phyloP scores from a whole-genome alignment of 306 rosid species.

The Prunus campanulata region DNA sequence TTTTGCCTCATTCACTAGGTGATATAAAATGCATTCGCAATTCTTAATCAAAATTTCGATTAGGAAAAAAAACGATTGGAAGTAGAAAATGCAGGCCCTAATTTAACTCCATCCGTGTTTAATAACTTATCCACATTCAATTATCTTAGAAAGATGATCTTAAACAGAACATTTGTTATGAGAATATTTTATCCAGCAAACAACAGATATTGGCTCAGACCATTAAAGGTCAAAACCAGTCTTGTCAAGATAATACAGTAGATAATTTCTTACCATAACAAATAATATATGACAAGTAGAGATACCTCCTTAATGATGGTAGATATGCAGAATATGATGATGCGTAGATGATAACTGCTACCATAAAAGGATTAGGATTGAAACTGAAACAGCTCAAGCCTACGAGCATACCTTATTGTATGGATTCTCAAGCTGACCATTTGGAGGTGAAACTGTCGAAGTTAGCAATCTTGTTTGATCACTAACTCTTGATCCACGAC shows the following conservation, averaged over 20 bases:
- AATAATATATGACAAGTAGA: not conserved
- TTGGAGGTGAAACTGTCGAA: slow-evolving; percentile 49
- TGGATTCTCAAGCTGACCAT: slow-evolving; percentile 70
- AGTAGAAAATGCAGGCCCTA: not conserved
- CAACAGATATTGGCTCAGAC: not conserved
- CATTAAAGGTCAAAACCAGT: not conserved
- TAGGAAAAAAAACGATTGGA: not conserved
- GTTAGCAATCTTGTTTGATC: slow-evolving; percentile 64
- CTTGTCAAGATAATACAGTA: not conserved
- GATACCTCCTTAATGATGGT: not conserved
- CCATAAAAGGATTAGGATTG: slow-evolving; percentile 4
- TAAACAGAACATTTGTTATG: not conserved
- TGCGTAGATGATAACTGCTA: not conserved
- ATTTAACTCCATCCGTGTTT: not conserved
- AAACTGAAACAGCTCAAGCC: slow-evolving; percentile 18
- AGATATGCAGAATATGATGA: not conserved
- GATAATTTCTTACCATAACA: not conserved
- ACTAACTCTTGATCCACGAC: slow-evolving; percentile 75
- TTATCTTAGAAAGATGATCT: not conserved
- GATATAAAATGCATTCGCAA: not conserved
- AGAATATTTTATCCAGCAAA: not conserved
- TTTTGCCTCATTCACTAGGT: not conserved
- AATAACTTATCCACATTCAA: not conserved
- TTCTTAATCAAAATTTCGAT: not conserved
- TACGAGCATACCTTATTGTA: slow-evolving; percentile 45